Evolutionary conservation across 2,329 filamentous ascomycete species (phyloP), one percentile per base, ranked within the genome.

Genomic region (Exophiala lecanii-corni): DNA sequence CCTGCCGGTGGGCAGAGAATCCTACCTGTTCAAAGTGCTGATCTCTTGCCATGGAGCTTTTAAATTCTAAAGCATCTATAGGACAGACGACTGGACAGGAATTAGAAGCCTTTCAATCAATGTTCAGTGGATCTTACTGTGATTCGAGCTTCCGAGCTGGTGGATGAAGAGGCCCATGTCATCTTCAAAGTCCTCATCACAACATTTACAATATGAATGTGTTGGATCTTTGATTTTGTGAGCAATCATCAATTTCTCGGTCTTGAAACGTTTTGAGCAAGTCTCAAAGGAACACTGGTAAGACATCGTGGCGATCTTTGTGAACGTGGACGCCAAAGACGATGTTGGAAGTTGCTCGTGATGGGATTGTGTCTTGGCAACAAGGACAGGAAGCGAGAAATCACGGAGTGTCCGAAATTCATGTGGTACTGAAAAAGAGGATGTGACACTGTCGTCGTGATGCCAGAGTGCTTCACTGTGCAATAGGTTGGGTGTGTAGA

Each of bases 41-140:
- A 40, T 72, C 69, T 9, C 74, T 64, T 1, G 75, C 78, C 16
- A 66, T 67, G 2, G 68, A 62, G 19, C 69, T 75, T 47, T 71
- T 70, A 60, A 78, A 80, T 31, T 80, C 75, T 6, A 68, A 57
- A 9, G 72, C 74, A 40, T 78, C 81, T 31, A 78, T 64, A 9
- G 74, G 71, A 56, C 78, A 82, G 38, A 69, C 69, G 34, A 75
- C 55, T 57, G 20, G 9, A 13, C 34, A 2, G 20, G 2, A 5
- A 32, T 51, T 21, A 51, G 45, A 16, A 40, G 26, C 28, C 26
- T 41, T 16, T 38, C 17, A 7, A 25, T 23, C 16, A 15, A 13
- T 3, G 4, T 10, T 28, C 15, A 34, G 30, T 20, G 13, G 9
- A 32, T 43, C 55, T 49, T 43, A 57, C 55, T 71, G 48, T 76